These are phyloP conservation scores for Starmerella cellae DNA, from an alignment of 805 yeast genomes.

Conservation along the genomic window DNA sequence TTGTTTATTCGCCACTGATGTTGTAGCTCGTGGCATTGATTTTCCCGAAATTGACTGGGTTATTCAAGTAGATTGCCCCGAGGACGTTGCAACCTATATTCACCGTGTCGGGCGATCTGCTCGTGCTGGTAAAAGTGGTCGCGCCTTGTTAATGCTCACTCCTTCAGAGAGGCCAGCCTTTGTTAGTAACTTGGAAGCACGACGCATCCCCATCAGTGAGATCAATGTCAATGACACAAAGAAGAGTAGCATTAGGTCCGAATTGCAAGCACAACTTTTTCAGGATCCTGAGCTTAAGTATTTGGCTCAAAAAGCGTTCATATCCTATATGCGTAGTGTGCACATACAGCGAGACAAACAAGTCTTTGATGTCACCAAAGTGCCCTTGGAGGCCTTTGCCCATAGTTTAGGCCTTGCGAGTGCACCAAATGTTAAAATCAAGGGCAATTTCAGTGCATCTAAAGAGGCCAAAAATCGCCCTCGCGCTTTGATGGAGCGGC, in stretches of 20 bases:
- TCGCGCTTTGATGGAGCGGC: slow-evolving; percentile 42
- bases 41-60: slow-evolving; percentile 94
- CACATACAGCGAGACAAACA: slow-evolving; percentile 78
- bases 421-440: slow-evolving; percentile 80
- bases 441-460: slow-evolving; percentile 24
- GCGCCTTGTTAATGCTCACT: slow-evolving; percentile 66
- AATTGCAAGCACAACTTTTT: slow-evolving; percentile 81
- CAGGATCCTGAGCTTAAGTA: slow-evolving; percentile 84
- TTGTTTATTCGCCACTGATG: slow-evolving; percentile 79
- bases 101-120: slow-evolving; percentile 89
- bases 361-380: slow-evolving; percentile 59
- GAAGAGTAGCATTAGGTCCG: slow-evolving; percentile 61
- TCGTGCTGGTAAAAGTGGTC: slow-evolving; percentile 72
- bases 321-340: slow-evolving; percentile 76
- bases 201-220: slow-evolving; percentile 55
- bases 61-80: slow-evolving; percentile 84
- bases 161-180: slow-evolving; percentile 68
- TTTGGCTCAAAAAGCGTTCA: slow-evolving; percentile 89
- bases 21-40: slow-evolving; percentile 84
- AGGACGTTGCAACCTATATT: slow-evolving; percentile 75
- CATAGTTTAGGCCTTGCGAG: slow-evolving; percentile 86
- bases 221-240: slow-evolving; percentile 64
- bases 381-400: slow-evolving; percentile 77
- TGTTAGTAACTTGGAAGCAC: slow-evolving; percentile 45
- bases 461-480: slow-evolving; percentile 52